Evolutionary conservation across 2,329 filamentous ascomycete species (phyloP), one percentile per base, ranked within the genome.

Genomic region (Fusarium buxicola): DNA sequence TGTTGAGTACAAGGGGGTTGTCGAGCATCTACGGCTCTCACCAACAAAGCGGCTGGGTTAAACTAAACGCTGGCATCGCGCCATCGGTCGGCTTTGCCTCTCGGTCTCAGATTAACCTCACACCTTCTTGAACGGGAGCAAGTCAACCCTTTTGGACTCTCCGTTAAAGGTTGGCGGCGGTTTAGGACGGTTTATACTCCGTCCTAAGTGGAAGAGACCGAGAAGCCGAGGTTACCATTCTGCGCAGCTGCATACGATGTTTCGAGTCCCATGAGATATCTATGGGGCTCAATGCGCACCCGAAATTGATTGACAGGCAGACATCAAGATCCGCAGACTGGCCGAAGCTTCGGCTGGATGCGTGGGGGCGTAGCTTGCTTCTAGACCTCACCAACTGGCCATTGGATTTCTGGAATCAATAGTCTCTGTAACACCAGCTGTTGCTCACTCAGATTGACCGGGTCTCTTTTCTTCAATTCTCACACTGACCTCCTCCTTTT

Each of bases 161-260:
- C 21, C 21, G 21, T 21, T 6, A 21, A 6, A 21, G 60, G 61
- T 57, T 61, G 60, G 36, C 28, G 27, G 46, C 60, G 60, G 60
- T 58, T 61, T 49, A 35, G 41, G 43, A 49, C 60, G 60, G 60
- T 49, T 54, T 49, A 39, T 43, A 18, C 32, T 35, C 15, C 31
- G 28, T 25, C 32, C 21, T 28, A 15, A 27, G 44, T 35, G 21
- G 44, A 7, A 50, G 18, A 34, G 11, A 15, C 60, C 40, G 60
- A 61, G 30, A 54, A 47, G 65, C 65, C 65, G 61, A 68, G 54
- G 54, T 49, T 60, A 45, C 55, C 35, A 47, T 44, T 61, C 50
- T 58, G 49, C 36, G 49, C 32, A 51, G 55, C 41, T 41, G n/a
- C n/a, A n/a, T n/a, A 55, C 55, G 15, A 58, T 36, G 43, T 55